phyloP scores from a whole-genome alignment of 805 yeast genomes.

The Candida maltosa region DNA sequence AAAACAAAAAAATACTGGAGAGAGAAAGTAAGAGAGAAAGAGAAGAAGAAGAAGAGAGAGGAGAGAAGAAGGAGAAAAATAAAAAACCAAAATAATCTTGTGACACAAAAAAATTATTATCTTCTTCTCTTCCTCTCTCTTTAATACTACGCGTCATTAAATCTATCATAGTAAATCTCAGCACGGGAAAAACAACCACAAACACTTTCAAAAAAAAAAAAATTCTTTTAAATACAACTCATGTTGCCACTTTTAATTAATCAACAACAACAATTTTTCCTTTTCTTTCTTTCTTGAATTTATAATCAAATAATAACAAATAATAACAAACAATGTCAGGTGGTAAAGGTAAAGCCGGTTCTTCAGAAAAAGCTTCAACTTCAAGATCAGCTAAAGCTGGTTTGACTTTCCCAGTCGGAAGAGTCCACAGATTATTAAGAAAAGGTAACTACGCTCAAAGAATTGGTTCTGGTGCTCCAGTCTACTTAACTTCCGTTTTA shows the following conservation, averaged over 20 bases:
- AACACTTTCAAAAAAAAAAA: no score
- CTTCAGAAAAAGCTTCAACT: constrained; percentile 46
- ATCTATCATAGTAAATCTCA: no score
- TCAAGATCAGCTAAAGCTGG: constrained; percentile 50
- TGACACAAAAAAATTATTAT: no score
- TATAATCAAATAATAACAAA: background rate
- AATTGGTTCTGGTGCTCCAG: constrained; percentile 53
- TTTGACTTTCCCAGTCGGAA: constrained; percentile 49
- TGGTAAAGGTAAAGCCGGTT: constrained; percentile 44
- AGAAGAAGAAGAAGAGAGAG: no score
- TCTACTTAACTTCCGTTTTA: constrained; percentile 47
- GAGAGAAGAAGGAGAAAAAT: no score
- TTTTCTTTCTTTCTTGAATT: no score
- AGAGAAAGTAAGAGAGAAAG: background rate
- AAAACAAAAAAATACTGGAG: background rate
- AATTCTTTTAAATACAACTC: no score
- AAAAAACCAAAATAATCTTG: no score
- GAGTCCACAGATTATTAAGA: constrained; percentile 50
- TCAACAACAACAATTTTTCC: background rate
- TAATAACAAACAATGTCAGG: constrained; percentile 24
- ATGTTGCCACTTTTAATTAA: no score
- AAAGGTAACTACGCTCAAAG: constrained; percentile 51
- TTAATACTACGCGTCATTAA: no score
- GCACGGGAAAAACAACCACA: no score
- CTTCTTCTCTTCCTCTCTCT: no score